Base-by-base conservation (phyloP, 2,329 filamentous ascomycete species). In the Xylaria sp. region DNA sequence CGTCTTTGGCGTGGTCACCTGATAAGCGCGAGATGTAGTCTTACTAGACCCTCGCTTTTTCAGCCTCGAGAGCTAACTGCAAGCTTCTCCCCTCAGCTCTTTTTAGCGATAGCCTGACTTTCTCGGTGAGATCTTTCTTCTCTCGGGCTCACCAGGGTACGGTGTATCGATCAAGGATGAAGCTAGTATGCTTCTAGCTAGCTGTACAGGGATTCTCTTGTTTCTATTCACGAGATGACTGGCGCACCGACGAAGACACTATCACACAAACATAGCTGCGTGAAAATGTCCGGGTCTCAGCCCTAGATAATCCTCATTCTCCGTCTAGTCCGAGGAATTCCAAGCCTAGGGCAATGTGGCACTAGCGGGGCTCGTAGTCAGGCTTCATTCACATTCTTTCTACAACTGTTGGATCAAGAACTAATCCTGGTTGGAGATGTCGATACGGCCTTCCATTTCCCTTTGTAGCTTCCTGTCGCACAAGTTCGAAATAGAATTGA, bases 1-100 rank as follows among this genome's bases (percentile, higher is more conserved):
- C 29, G 10, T 40, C 60, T 44, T 60, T n/a, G 32, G 65, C 50
- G 37, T 44, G 21, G 58, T 59, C 66, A 68, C 66, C 57, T 68
- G 62, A 65, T 57, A 51, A 65, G 57, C 44, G 25, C 27, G 51
- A 58, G 21, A 29, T 59, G 47, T 37, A 23, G 62, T 21, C 58
- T 53, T 37, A 12, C 51, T 66, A 27, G 44, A 44, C 32, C 12
- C 35, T 44, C 40, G 23, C 57, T 65, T 51, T 58, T 59, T 44
- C 16, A 35, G 48, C n/a, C 25, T 48, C 3, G 29, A 50, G 48
- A 58, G 57, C 53, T 58, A 21, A 65, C 54, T 58, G 58, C 58
- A 54, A 9, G 18, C 18, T n/a, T 59, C n/a, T 12, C 16, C 35
- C 8, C 53, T 55, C 63, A 69, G 63, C 66, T 65, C 57, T 40